Evolutionary conservation across 768 basidiomycete genomes (phyloP).

Genomic region (Pilatotrama ljubarskyi): DNA sequence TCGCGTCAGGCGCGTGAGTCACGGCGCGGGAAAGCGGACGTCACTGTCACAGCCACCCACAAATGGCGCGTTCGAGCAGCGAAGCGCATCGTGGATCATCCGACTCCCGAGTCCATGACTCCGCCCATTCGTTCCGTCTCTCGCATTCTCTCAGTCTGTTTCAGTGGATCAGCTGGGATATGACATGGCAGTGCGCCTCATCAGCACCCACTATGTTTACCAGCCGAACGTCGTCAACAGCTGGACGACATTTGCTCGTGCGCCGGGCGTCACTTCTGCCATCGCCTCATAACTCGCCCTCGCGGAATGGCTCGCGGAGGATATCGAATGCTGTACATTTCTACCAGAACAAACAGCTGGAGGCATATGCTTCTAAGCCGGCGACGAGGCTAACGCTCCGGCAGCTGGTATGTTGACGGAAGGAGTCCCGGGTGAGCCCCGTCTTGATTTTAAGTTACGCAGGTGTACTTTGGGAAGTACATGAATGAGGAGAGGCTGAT

Average conservation of each 20-base stretch:
- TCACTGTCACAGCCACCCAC: conserved; percentile 5
- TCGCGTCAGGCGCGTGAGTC: not conserved
- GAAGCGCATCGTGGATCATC: conserved; percentile 4
- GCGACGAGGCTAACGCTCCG: conserved; percentile 73
- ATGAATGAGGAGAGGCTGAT: conserved; percentile 79
- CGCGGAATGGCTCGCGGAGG: not conserved
- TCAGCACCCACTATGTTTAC: conserved; percentile 1
- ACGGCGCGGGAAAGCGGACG: not conserved
- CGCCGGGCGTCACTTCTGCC: not conserved
- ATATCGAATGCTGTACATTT: conserved; percentile 43
- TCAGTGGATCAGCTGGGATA: not conserved
- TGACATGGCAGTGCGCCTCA: conserved; percentile 13
- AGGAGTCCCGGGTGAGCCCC: not conserved
- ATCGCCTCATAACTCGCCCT: not conserved
- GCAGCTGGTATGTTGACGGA: conserved; percentile 59
- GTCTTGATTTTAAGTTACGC: conserved; percentile 4
- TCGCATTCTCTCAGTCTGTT: not conserved
- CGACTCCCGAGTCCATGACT: conserved; percentile 17
- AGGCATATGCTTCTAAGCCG: conserved; percentile 74
- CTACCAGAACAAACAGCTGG: conserved; percentile 82
- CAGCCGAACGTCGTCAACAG: not conserved
- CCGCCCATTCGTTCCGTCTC: not conserved
- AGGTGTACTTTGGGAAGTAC: conserved; percentile 86
- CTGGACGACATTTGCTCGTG: not conserved
- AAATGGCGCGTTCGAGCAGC: not conserved